Evolutionary conservation across 345 rosid genomes (phyloP).

Genomic region (Nephelium lappaceum): DNA sequence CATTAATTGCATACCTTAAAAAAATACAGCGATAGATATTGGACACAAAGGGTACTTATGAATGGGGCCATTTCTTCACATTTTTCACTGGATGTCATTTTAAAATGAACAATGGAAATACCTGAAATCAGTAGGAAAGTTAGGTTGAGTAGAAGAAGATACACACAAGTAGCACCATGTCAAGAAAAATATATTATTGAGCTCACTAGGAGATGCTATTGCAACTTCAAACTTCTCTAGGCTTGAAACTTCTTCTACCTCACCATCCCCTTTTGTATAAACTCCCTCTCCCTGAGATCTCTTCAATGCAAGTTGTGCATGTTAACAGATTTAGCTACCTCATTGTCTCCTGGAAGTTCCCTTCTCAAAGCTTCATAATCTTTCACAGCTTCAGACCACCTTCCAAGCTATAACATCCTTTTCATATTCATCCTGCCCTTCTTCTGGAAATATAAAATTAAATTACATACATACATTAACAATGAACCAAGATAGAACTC

Average conservation of each 20-base stretch:
- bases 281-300: conserved; percentile 48
- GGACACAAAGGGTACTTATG: conserved; percentile 35
- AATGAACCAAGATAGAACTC: not conserved
- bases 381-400: conserved; percentile 83
- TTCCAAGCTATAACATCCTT: conserved; percentile 51
- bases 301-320: conserved; percentile 66
- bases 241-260: conserved; percentile 65
- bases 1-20: conserved; percentile 28
- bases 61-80: conserved; percentile 43
- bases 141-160: not conserved
- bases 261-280: conserved; percentile 45
- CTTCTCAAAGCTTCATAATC: conserved; percentile 79
- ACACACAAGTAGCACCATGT: not conserved
- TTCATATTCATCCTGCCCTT: too few relatives aligned
- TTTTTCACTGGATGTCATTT: conserved; percentile 34
- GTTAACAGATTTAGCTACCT: conserved; percentile 71
- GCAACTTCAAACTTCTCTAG: conserved; percentile 64
- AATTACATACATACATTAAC: too few relatives aligned
- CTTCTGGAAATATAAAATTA: too few relatives aligned
- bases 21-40: conserved; percentile 40
- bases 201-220: conserved; percentile 56
- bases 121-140: conserved; percentile 32
- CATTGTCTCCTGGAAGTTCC: conserved; percentile 81
- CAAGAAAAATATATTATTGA: not conserved
- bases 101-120: conserved; percentile 36